Evolutionary conservation across 257 asterid genomes (phyloP), one percentile per base, ranked within the genome.

Genomic region (Henckelia pumila): DNA sequence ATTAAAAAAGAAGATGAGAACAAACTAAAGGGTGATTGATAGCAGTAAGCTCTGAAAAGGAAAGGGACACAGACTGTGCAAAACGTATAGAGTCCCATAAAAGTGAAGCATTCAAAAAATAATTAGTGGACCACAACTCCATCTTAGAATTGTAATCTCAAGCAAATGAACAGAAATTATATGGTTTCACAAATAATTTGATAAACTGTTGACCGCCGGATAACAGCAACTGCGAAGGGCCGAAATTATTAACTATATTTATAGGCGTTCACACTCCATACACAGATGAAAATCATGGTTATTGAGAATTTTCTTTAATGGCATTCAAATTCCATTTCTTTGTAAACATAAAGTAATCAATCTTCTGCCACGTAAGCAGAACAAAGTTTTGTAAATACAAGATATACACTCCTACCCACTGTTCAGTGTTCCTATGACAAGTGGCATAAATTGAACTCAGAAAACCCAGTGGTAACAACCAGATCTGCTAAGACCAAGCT

Each of bases 21-120:
- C 37, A 29, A 29, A 61, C 64, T 20, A 37, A 59, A 25, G 24
- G 61, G 35, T 24, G 65, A 72, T 55, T 60, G 56, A 64, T 23
- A 37, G 55, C 58, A 23, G 32, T 22, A 56, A 55, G 57, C 67
- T 63, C 63, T 47, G 44, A 21, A 8, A 63, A 16, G 25, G 64
- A 64, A 67, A 67, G 61, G 59, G 35, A 56, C 30, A 56, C 20
- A 62, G 22, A 63, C 61, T 62, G 24, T 19, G 65, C 61, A 49
- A 66, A 56, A 11, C 5, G 9, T 10, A 26, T 56, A 59, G 49
- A 61, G 67, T 58, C 63, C 71, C 25, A 32, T 28, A 35, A 33
- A 61, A 71, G 56, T 58, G 72, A 22, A 9, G 50, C 8, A 6
- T 13, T 69, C 58, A 16, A 49, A 29, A 44, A 14, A 29, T 26